A percentile compares a stretch with the other conserved stretches of the same genome.
These are phyloP conservation scores for Scedosporium minutisporum DNA, from an alignment of 2,329 filamentous ascomycete species.

Conservation along the genomic window DNA sequence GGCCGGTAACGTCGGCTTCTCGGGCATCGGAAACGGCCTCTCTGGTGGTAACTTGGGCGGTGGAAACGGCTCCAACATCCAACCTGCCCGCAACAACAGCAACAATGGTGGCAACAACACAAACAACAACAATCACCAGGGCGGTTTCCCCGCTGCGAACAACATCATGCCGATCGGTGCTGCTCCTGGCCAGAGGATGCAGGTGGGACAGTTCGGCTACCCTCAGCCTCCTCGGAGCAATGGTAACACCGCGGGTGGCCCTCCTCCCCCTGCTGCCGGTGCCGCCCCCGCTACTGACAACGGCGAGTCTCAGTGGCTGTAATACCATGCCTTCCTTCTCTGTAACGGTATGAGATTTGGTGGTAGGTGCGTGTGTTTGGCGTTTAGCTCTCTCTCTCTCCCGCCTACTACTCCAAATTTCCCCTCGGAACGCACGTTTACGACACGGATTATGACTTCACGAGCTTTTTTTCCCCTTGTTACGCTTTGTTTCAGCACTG, in stretches of 20 bases:
- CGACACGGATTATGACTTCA: conserved; percentile 8
- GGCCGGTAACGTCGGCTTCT: conserved; percentile 20
- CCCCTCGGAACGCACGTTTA: conserved; percentile 7
- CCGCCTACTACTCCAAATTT: neutral
- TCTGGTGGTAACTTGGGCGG: conserved; percentile 5
- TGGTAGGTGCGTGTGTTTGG: neutral
- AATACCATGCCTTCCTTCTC: conserved; percentile 5
- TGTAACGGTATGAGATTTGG: conserved; percentile 7
- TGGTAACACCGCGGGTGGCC: conserved; percentile 18
- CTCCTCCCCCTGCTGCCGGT: conserved; percentile 21
- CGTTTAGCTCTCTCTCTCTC: neutral
- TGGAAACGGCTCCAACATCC: neutral
- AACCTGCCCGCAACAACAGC: neutral
- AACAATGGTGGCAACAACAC: conserved; percentile 4
- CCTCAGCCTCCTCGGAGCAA: conserved; percentile 4
- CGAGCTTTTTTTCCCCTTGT: conserved; percentile 4
- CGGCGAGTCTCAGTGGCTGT: conserved; percentile 18
- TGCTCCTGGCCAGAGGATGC: neutral
- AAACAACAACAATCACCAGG: conserved; percentile 3
- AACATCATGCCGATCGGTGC: conserved; percentile 2
- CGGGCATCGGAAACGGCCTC: conserved; percentile 15
- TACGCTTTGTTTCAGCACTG: neutral
- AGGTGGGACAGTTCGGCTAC: conserved; percentile 1
- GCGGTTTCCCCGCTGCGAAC: neutral
- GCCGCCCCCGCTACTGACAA: conserved; percentile 21